Conservation (phyloP, 164 flowering plant species). For the Chimonanthus salicifolius region DNA sequence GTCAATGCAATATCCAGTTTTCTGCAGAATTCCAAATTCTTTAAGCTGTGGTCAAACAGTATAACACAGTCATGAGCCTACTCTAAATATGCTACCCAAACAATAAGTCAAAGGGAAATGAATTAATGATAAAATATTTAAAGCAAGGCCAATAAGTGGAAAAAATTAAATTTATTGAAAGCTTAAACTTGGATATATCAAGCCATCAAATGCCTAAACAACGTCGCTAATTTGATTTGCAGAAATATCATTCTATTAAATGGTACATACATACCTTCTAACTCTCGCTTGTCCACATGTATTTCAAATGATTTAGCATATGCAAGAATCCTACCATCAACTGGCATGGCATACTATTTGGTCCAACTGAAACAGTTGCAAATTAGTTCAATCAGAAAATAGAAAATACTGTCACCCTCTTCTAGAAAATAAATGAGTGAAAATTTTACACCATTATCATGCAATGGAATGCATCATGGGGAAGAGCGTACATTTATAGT, state of each 20-base stretch:
- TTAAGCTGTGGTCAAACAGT: not conserved
- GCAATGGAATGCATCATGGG: too few relatives aligned
- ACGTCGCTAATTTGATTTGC: not conserved
- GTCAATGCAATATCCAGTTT: not conserved
- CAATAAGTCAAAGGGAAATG: not conserved
- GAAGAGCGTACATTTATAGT: too few relatives aligned
- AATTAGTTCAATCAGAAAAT: not conserved
- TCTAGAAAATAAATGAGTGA: not conserved
- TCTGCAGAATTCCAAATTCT: not conserved
- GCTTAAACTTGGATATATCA: not conserved
- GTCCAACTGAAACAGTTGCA: constrained; percentile 60
- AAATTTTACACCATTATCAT: too few relatives aligned
- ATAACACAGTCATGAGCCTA: not conserved
- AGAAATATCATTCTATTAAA: constrained; percentile 1
- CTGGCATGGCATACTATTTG: constrained; percentile 94
- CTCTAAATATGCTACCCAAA: not conserved
- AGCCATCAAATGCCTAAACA: not conserved
- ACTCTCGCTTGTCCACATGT: constrained; percentile 81
- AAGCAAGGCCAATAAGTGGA: not conserved
- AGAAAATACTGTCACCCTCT: not conserved
- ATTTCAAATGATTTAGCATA: constrained; percentile 85
- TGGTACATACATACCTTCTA: constrained; percentile 58
- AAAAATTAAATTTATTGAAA: too few relatives aligned
- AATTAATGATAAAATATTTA: too few relatives aligned
- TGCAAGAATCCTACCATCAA: constrained; percentile 95